Percentiles rank a stretch among this genome's conserved stretches.
Evolutionary conservation across 352 stramenopile species (phyloP).

Genomic region (Pythium biforme): DNA sequence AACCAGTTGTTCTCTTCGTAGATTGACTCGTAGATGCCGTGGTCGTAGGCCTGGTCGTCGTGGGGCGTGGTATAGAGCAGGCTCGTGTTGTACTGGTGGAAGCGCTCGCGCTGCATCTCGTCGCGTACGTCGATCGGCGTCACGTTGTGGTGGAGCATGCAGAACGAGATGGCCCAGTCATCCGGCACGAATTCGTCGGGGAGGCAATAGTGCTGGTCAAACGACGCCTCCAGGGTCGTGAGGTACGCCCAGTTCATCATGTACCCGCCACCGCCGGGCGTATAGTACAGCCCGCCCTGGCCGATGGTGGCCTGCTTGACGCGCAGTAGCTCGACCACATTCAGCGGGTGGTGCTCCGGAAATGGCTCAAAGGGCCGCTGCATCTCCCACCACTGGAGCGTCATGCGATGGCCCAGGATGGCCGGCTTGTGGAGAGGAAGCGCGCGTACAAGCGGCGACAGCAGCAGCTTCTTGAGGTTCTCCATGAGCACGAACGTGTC

Average conservation of each 20-base stretch:
- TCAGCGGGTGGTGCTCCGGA: conserved; percentile 56
- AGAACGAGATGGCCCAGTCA: conserved; percentile 88
- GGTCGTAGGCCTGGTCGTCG: conserved; percentile 72
- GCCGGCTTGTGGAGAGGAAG: conserved; percentile 39
- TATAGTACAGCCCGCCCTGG: conserved; percentile 79
- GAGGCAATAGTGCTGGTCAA: conserved; percentile 76
- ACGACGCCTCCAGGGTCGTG: conserved; percentile 57
- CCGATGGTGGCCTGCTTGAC: conserved; percentile 46
- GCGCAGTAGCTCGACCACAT: conserved; percentile 48
- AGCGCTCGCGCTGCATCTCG: conserved; percentile 61
- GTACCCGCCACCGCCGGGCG: conserved; percentile 75
- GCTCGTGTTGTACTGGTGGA: conserved; percentile 84
- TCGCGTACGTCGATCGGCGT: conserved; percentile 76
- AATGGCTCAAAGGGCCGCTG: conserved; percentile 67
- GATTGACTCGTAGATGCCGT: conserved; percentile 69
- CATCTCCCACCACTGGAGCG: conserved; percentile 85
- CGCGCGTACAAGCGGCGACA: conserved; percentile 41
- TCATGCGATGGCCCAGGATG: conserved; percentile 85
- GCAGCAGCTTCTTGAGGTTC: conserved; percentile 77
- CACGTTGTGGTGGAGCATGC: conserved; percentile 73
- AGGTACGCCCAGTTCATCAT: conserved; percentile 85
- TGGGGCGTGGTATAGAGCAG: conserved; percentile 63
- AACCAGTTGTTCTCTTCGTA: conserved; percentile 90
- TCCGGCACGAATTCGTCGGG: conserved; percentile 69
- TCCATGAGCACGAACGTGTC: conserved; percentile 87